Conservation (phyloP, 176 grass and related monocot species). For the Lolium rigidum region DNA sequence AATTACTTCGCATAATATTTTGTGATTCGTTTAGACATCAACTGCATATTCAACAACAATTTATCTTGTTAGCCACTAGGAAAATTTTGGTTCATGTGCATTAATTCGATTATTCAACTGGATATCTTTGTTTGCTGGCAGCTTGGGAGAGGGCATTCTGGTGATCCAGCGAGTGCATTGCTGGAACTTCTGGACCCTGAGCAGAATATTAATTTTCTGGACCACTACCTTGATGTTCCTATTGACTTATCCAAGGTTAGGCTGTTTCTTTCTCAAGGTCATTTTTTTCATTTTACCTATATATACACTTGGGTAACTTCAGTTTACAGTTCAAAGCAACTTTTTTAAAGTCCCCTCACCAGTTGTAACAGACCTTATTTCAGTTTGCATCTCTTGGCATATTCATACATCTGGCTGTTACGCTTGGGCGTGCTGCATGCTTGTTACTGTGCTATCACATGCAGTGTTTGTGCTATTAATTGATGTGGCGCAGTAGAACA, state of each 20-base stretch:
- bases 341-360: neutral
- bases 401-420: neutral
- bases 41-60: conserved; percentile 21
- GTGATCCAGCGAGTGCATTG: conserved; percentile 96
- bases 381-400: conserved; percentile 12
- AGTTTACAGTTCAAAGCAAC: conserved; percentile 22
- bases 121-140: conserved; percentile 45
- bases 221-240: conserved; percentile 99
- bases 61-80: conserved; percentile 27
- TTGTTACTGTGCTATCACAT: conserved; percentile 28
- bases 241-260: conserved; percentile 97
- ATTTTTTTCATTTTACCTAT: conserved; percentile 16
- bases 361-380: neutral
- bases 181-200: conserved; percentile 98
- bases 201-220: conserved; percentile 99
- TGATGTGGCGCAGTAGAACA: neutral
- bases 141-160: conserved; percentile 96
- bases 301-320: conserved; percentile 17
- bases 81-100: conserved; percentile 13
- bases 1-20: conserved; percentile 39
- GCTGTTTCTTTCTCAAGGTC: conserved; percentile 4
- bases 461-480: conserved; percentile 11
- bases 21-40: conserved; percentile 25
- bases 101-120: conserved; percentile 13
- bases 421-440: neutral